A percentile compares a stretch with the other conserved stretches of the same genome.
Evolutionary conservation across 306 rosid species (phyloP).

Genomic region (Vigna unguiculata): DNA sequence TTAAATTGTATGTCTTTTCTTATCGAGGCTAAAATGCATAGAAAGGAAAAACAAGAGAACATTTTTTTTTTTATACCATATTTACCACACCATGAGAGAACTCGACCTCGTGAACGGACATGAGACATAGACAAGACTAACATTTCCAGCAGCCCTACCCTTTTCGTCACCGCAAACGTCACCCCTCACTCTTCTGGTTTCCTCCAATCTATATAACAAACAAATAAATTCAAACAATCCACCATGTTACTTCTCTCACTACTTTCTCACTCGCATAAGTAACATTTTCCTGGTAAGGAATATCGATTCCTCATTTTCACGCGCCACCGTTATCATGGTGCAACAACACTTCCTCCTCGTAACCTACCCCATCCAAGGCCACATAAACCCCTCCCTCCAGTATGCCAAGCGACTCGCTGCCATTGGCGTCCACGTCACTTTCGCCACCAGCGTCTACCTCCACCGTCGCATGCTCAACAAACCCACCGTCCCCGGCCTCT

Average conservation of each 20-base stretch:
- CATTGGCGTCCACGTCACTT: slow-evolving; percentile 51
- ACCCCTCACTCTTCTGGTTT: background rate
- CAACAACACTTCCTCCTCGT: slow-evolving; percentile 50
- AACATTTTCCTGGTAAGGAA: no score
- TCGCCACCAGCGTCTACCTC: slow-evolving; percentile 35
- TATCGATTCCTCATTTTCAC: background rate
- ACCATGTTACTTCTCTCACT: background rate
- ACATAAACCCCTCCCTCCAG: slow-evolving; percentile 60
- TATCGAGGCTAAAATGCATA: no score
- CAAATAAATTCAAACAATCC: no score
- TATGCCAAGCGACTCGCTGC: slow-evolving; percentile 49
- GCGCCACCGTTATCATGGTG: slow-evolving; percentile 34
- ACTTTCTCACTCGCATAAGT: no score
- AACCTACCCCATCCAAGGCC: slow-evolving; percentile 57
- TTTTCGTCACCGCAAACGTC: slow-evolving; percentile 23
- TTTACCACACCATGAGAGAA: no score
- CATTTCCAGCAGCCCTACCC: no score
- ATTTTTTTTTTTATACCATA: no score
- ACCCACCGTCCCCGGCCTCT: slow-evolving; percentile 35
- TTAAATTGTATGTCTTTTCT: no score
- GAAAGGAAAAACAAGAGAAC: no score
- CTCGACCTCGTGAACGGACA: no score
- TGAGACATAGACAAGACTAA: no score
- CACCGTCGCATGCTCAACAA: slow-evolving; percentile 38
- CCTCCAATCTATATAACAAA: no score